Evolutionary conservation across 2,329 filamentous ascomycete species (phyloP), one percentile per base, ranked within the genome.

Genomic region (Cercospora citrullina): DNA sequence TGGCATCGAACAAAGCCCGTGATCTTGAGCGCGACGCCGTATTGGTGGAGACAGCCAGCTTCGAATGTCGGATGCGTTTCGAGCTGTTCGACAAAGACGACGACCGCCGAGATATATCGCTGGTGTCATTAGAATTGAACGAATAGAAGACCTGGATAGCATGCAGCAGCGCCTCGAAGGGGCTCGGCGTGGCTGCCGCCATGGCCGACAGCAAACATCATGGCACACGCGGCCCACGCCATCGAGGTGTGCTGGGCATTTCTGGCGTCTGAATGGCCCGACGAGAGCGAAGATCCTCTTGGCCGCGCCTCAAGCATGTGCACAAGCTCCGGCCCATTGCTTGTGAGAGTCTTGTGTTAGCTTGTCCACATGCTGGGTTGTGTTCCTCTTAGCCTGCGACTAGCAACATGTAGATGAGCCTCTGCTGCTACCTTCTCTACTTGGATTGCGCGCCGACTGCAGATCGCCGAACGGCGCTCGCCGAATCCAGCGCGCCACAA

Each of bases 21-120:
- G 26, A 53, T 45, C 21, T 21, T 36, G 30, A 48, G 62, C 16
- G 39, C 51, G 36, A 55, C 33, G 23, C 42, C 21, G 66, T 31
- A 72, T 72, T 70, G 70, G 70, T 39, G 55, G 42, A 26, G n/a
- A 31, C 30, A 16, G 45, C 45, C 42, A 60, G 45, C 57, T 42
- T 48, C 53, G 62, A 67, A 66, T 69, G 60, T 70, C 70, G 64
- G 68, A 60, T 60, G 64, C 63, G 68, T 69, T 67, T 69, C 65
- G 63, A 45, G 57, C 30, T 58, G 66, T 66, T 14, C 58, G 33
- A 58, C 18, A 23, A 18, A 36, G 62, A 28, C 30, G 30, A 28
- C 31, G 30, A 64, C 33, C 23, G 58, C 31, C 59, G 36, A 33
- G 31, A 48, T n/a, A 59, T 42, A 14, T 48, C 18, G 23, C 60